phyloP scores from a whole-genome alignment of 371 early-diverging fungal species.

The Coemansia sp. region DNA sequence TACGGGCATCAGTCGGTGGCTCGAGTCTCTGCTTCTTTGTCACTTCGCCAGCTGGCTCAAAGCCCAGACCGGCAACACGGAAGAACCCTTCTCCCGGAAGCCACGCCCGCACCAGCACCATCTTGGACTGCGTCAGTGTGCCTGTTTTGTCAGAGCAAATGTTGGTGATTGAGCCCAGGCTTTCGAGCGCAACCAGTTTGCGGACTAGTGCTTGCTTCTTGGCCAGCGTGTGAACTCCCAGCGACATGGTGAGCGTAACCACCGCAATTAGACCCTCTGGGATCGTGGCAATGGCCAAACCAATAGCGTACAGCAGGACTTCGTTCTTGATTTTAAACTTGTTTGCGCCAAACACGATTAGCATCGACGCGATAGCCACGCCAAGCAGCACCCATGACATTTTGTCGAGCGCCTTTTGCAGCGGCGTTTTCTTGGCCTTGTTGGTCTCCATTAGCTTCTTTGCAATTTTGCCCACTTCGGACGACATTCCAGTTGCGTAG shows the following conservation, averaged over 20 bases:
- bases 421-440: conserved; percentile 64
- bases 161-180: conserved; percentile 85
- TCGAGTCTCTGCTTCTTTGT: conserved; percentile 34
- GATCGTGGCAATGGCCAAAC: conserved; percentile 88
- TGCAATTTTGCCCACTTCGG: conserved; percentile 91
- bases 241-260: conserved; percentile 84
- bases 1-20: conserved; percentile 4
- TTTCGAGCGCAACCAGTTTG: conserved; percentile 84
- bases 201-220: conserved; percentile 82
- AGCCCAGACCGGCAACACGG: conserved; percentile 63
- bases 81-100: conserved; percentile 62
- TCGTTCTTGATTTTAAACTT: conserved; percentile 57
- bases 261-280: conserved; percentile 96
- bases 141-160: conserved; percentile 93
- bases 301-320: conserved; percentile 71
- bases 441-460: conserved; percentile 74
- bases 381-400: conserved; percentile 73
- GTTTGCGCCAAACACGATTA: conserved; percentile 69
- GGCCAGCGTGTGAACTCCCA: conserved; percentile 89
- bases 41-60: conserved; percentile 64
- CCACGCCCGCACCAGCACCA: conserved; percentile 76
- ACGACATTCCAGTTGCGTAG: conserved; percentile 80
- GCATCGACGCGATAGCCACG: conserved; percentile 67
- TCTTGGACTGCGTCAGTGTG: conserved; percentile 68
- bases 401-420: conserved; percentile 72